Conservation (phyloP, 2,329 filamentous ascomycete species). For the Alternaria infectoria region DNA sequence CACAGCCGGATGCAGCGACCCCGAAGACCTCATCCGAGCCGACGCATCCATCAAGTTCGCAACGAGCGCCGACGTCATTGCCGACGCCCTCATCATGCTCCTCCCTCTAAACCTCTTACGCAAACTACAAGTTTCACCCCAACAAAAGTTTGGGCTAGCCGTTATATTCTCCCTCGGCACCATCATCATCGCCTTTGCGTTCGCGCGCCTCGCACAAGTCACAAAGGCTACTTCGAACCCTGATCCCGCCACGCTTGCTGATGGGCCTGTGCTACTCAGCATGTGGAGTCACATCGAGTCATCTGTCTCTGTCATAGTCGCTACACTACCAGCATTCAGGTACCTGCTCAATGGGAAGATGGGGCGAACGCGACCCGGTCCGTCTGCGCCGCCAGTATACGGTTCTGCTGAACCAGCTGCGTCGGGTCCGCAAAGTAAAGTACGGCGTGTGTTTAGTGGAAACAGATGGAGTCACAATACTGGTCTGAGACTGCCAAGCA, state of each 20-base stretch:
- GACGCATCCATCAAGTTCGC: not conserved
- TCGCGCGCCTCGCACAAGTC: not conserved
- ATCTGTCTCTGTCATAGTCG: not conserved
- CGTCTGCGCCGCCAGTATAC: not conserved
- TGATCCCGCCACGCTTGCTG: not conserved
- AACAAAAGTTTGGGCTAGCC: not conserved
- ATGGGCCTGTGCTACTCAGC: not conserved
- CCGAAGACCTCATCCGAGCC: not conserved
- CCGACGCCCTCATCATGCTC: not conserved
- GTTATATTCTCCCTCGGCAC: not conserved
- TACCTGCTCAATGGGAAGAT: not conserved
- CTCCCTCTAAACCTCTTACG: not conserved
- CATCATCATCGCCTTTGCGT: not conserved
- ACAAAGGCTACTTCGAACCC: not conserved
- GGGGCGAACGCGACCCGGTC: not conserved
- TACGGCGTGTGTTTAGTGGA: not conserved
- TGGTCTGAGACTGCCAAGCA: not conserved
- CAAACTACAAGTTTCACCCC: not conserved
- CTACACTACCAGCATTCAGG: not conserved
- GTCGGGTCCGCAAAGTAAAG: not conserved
- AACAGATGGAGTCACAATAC: not conserved
- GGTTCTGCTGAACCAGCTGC: not conserved
- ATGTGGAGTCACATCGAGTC: not conserved
- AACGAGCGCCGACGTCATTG: not conserved
- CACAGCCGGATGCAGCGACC: not conserved